Percentiles rank a stretch among this genome's conserved stretches.
These are phyloP conservation scores for Exidia glandulosa DNA, from an alignment of 768 basidiomycete species.

Conservation along the genomic window DNA sequence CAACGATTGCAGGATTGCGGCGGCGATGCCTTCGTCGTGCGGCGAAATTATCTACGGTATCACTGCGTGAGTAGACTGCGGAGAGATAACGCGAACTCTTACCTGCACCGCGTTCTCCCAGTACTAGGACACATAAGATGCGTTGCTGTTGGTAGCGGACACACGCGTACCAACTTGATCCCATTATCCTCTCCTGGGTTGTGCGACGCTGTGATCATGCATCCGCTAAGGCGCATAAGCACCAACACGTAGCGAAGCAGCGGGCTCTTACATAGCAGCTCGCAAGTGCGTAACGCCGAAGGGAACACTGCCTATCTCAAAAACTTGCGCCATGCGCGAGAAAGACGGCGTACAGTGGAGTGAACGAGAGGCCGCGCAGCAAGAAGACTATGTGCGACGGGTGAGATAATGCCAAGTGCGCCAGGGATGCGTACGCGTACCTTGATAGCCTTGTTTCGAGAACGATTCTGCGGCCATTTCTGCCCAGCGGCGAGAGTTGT, in stretches of 20 bases:
- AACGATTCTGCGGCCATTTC: slow-evolving; percentile 64
- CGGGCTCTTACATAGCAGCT: background rate
- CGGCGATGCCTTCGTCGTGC: slow-evolving; percentile 69
- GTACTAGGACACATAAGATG: slow-evolving; percentile 64
- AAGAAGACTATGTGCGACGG: slow-evolving; percentile 25
- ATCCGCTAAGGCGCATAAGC: slow-evolving; percentile 15
- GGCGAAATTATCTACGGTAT: slow-evolving; percentile 70
- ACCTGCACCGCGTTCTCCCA: slow-evolving; percentile 87
- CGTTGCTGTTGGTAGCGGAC: slow-evolving; percentile 17
- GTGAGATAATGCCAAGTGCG: background rate
- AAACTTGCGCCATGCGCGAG: background rate
- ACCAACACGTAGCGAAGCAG: slow-evolving; percentile 32
- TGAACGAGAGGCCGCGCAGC: slow-evolving; percentile 61
- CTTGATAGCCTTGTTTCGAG: slow-evolving; percentile 49
- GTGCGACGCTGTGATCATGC: background rate
- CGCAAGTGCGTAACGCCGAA: slow-evolving; percentile 52
- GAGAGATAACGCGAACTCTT: slow-evolving; percentile 16
- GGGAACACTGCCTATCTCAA: slow-evolving; percentile 49
- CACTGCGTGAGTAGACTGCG: slow-evolving; percentile 8
- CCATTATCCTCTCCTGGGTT: slow-evolving; percentile 65
- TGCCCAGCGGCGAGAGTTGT: slow-evolving; percentile 73
- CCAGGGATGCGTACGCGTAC: background rate
- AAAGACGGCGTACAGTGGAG: slow-evolving; percentile 68
- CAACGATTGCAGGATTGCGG: slow-evolving; percentile 49
- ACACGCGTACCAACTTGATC: slow-evolving; percentile 47